A percentile compares a stretch with the other conserved stretches of the same genome.
These are phyloP conservation scores for Chalciporus chontae DNA, from an alignment of 768 basidiomycete species.

Conservation along the genomic window DNA sequence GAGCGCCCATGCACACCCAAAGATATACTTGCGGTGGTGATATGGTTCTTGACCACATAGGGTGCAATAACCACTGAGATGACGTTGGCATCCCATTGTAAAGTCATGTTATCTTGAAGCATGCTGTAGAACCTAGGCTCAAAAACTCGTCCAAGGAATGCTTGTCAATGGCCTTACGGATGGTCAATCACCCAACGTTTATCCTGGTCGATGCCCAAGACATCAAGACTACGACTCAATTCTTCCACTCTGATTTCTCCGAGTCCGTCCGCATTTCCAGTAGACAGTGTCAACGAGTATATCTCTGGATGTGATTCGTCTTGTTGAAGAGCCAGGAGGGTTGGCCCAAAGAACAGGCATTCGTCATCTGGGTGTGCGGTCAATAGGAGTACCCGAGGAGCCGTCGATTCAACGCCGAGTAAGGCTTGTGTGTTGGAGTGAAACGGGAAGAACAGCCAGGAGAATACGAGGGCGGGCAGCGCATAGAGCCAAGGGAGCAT, in stretches of 20 bases:
- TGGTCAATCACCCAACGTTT: conserved; percentile 64
- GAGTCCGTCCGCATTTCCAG: conserved; percentile 76
- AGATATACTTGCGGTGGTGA: conserved; percentile 52
- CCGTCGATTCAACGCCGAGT: conserved; percentile 5
- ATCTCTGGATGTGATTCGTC: conserved; percentile 32
- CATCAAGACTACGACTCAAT: conserved; percentile 56
- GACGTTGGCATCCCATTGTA: conserved; percentile 56
- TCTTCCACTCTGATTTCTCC: conserved; percentile 60
- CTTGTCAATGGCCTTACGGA: conserved; percentile 48
- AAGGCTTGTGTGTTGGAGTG: conserved; percentile 23
- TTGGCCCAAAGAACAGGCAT: conserved; percentile 91
- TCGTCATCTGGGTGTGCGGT: conserved; percentile 97
- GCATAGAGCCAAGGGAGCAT: conserved; percentile 19
- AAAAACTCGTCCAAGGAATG: conserved; percentile 7
- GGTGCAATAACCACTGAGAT: conserved; percentile 57
- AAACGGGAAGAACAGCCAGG: conserved; percentile 25
- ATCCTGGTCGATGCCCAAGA: conserved; percentile 57
- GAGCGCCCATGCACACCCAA: neutral
- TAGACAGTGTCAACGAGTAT: conserved; percentile 70
- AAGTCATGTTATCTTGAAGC: conserved; percentile 72
- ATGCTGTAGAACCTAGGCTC: conserved; percentile 37
- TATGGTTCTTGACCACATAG: conserved; percentile 56
- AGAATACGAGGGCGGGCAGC: conserved; percentile 14
- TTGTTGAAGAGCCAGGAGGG: conserved; percentile 52
- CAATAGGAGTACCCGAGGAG: conserved; percentile 52